Evolutionary conservation across 441 rosid species (phyloP), one percentile per base, ranked within the genome.

Genomic region (Gossypium schwendimanii): DNA sequence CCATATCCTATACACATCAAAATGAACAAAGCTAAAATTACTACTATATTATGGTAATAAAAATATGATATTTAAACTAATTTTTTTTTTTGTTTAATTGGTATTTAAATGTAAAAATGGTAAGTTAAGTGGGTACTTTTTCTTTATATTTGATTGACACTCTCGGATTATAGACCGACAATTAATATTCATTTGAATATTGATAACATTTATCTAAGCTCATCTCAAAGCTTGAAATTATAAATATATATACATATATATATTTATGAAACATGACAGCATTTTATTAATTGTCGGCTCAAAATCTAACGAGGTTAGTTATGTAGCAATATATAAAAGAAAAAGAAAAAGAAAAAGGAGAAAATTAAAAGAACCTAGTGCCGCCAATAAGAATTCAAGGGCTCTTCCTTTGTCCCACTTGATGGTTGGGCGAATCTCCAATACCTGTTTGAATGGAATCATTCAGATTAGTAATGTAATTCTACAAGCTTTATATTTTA

Each of bases 381-480:
- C 77, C 63, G 80, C 85, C 39, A 89, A 73, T 72, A 89, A 82
- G 78, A 84, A 89, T 14, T 85, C 81, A 58, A 89, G 88, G 73
- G 94, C 94, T 61, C 81, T 86, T 2, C 90, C 91, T 76, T 89
- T 89, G 88, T 89, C 89, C 91, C 94, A 89, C 79, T 84, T 83
- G 76, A 89, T 87, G 50, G 82, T 85, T 9, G 94, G 94, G 14
- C 94, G 88, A 63, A 89, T 86, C 76, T 89, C 94, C 7, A 87
- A 78, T 85, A 67, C 71, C 89, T 88, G 75, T 8, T 65, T 72
- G 23, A 59, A 60, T 24, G 53, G 59, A 20, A 36, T 8, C 49
- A 44, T 44, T 2, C 11, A 44, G 10, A 24, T 26, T 3, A 18
- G 2, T 58, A 4, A 0, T 31, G 33, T 44, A 44, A 10, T 44